Evolutionary conservation across 2,329 filamentous ascomycete genomes (phyloP), one percentile per base, ranked within the genome.

Genomic region (Tricladium varicosporioides): DNA sequence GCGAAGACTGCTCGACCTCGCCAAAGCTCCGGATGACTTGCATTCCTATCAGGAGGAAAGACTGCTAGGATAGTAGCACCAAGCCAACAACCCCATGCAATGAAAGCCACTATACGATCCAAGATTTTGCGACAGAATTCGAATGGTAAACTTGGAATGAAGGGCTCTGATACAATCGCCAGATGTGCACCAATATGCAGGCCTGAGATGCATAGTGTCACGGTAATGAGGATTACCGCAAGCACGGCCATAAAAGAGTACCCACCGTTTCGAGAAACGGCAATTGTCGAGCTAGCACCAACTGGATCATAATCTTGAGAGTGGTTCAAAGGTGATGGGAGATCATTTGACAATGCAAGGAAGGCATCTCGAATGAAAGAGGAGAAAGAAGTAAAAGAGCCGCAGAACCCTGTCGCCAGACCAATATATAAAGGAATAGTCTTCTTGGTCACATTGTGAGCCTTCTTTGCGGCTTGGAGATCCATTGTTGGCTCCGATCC

Each of bases 351-450:
- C 15, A 95, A 74, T 0, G 90, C 87, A 18, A 96, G 80, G 69
- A 95, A 96, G 13, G 80, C 74, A 66, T 96, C 92, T 5, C 89
- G 82, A 48, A 92, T 86, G 69, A 96, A 95, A 16, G 87, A 85
- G 0, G 92, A 96, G 73, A 96, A 96, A 9, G 88, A 92, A 0
- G 92, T 97, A 67, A 94, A 90, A 63, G 89, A 92, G 60, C 93
- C 91, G 67, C 91, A 96, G 72, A 94, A 94, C 10, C 89, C 93
- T 0, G 89, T 96, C 0, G 90, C 84, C 5, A 97, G 82, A 51
- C 89, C 92, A 57, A 96, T 88, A 69, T 95, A 96, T 0, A 96
- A 78, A 0, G 93, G 92, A 27, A 96, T 88, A 0, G 89, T 89
- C 76, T 95, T 96, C 70, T 96, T 96, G 27, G 78, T 74, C 5